These are phyloP conservation scores for Leucaena leucocephala DNA, from an alignment of 306 rosid genomes.

Conservation along the genomic window DNA sequence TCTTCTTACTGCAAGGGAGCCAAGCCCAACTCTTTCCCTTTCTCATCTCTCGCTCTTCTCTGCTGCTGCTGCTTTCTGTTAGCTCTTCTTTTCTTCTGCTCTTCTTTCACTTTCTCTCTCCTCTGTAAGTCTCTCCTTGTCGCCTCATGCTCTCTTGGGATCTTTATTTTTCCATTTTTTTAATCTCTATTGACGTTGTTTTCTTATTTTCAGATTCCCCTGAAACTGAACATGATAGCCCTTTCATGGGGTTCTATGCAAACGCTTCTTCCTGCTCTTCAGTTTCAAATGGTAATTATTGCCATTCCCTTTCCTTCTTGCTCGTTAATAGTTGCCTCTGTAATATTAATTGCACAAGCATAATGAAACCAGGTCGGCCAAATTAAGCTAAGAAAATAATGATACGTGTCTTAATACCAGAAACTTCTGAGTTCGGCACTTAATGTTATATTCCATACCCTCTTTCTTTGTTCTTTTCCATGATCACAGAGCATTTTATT, in stretches of 20 bases:
- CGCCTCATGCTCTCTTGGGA: not conserved
- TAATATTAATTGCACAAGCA: not conserved
- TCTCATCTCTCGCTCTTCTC: conserved; percentile 55
- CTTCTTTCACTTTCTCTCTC: conserved; percentile 44
- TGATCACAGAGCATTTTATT: not conserved
- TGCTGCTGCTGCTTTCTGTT: conserved; percentile 57
- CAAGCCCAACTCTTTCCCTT: conserved; percentile 56
- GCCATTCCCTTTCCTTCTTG: conserved; percentile 1
- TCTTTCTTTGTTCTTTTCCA: not conserved
- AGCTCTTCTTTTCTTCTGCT: conserved; percentile 55
- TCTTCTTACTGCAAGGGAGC: conserved; percentile 58
- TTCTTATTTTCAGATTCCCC: conserved; percentile 51
- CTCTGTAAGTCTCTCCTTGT: conserved; percentile 45
- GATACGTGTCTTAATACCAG: not conserved
- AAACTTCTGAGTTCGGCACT: not conserved
- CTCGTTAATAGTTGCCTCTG: not conserved
- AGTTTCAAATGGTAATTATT: conserved; percentile 56
- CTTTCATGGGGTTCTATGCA: conserved; percentile 40
- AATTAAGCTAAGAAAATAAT: not conserved
- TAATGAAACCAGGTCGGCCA: not conserved
- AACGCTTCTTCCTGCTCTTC: conserved; percentile 55
- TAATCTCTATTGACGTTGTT: conserved; percentile 16
- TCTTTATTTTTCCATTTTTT: not conserved
- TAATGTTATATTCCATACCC: not conserved
- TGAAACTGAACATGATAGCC: conserved; percentile 40